Percentiles rank a stretch among this genome's conserved stretches.
Evolutionary conservation across 1,284 basidiomycete genomes (phyloP).

Genomic region (Ustilago bromivora): DNA sequence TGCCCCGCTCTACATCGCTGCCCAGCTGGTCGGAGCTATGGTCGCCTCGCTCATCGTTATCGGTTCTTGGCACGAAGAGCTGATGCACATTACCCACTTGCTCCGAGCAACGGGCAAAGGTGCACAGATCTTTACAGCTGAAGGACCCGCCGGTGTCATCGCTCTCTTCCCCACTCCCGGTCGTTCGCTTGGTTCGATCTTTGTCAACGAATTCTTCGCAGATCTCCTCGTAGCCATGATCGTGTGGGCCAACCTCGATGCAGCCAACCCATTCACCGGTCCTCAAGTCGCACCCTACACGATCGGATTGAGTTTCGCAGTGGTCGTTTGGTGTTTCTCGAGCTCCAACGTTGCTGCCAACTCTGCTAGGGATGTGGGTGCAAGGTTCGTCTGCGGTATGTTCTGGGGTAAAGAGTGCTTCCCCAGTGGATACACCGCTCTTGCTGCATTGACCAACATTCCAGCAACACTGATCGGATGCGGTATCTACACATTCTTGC

Average conservation of each 20-base stretch:
- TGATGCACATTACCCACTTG: slow-evolving; percentile 42
- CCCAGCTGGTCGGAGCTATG: slow-evolving; percentile 56
- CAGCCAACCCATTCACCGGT: slow-evolving; percentile 54
- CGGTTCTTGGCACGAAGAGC: slow-evolving; percentile 49
- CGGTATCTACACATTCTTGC: slow-evolving; percentile 62
- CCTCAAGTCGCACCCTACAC: slow-evolving; percentile 56
- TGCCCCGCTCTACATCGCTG: slow-evolving; percentile 55
- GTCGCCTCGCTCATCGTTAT: slow-evolving; percentile 53
- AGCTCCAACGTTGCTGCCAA: slow-evolving; percentile 55
- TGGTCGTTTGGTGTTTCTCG: slow-evolving; percentile 60
- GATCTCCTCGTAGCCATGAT: slow-evolving; percentile 54
- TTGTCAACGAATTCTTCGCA: slow-evolving; percentile 61
- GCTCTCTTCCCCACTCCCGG: slow-evolving; percentile 58
- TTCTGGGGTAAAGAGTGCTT: slow-evolving; percentile 58
- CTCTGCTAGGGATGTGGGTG: slow-evolving; percentile 58
- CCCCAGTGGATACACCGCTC: slow-evolving; percentile 53
- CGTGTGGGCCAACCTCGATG: slow-evolving; percentile 60
- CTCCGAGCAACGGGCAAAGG: slow-evolving; percentile 43
- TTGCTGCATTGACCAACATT: slow-evolving; percentile 61
- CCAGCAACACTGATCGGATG: slow-evolving; percentile 53
- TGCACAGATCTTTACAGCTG: slow-evolving; percentile 50
- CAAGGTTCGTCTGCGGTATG: slow-evolving; percentile 53
- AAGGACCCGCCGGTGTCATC: slow-evolving; percentile 56
- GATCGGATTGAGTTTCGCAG: slow-evolving; percentile 57
- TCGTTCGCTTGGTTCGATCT: slow-evolving; percentile 47